A percentile compares a stretch with the other conserved stretches of the same genome.
Evolutionary conservation across 169 alveolate genomes (phyloP).

Genomic region (Eimeria necatrix): DNA sequence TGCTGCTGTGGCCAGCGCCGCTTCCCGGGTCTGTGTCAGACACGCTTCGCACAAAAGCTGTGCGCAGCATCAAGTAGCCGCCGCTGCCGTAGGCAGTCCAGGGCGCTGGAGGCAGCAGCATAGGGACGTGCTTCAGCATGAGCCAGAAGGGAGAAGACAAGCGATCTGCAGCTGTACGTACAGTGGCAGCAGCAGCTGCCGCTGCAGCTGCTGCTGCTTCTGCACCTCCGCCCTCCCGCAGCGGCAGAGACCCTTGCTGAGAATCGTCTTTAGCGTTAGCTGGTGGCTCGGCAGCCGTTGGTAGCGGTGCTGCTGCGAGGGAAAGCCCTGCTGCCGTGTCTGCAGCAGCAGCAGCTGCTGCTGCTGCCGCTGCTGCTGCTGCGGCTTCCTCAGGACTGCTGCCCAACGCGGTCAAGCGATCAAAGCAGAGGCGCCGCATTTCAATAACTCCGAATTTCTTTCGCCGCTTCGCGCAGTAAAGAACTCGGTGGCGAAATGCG

Average conservation of each 20-base stretch:
- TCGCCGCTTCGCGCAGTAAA: conserved; percentile 39
- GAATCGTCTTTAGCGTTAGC: neutral
- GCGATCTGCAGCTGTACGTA: conserved; percentile 46
- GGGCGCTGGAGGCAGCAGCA: conserved; percentile 76
- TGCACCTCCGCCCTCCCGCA: conserved; percentile 26
- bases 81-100: conserved; percentile 64
- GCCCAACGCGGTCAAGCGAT: conserved; percentile 53
- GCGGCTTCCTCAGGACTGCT: conserved; percentile 46
- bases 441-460: conserved; percentile 62
- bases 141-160: conserved; percentile 73
- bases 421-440: conserved; percentile 76
- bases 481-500: conserved; percentile 75
- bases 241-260: neutral
- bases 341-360: conserved; percentile 46
- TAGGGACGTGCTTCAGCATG: conserved; percentile 72
- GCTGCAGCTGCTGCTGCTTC: conserved; percentile 60
- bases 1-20: conserved; percentile 7
- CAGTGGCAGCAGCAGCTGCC: conserved; percentile 64
- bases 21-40: conserved; percentile 59
- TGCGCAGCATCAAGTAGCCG: conserved; percentile 79
- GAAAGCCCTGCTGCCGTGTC: neutral
- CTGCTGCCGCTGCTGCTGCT: conserved; percentile 36
- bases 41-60: conserved; percentile 69
- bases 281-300: conserved; percentile 15
- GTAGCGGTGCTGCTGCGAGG: conserved; percentile 18